Base-by-base conservation (phyloP, 2,329 filamentous ascomycete species). In the Colletotrichum euphorbiae region DNA sequence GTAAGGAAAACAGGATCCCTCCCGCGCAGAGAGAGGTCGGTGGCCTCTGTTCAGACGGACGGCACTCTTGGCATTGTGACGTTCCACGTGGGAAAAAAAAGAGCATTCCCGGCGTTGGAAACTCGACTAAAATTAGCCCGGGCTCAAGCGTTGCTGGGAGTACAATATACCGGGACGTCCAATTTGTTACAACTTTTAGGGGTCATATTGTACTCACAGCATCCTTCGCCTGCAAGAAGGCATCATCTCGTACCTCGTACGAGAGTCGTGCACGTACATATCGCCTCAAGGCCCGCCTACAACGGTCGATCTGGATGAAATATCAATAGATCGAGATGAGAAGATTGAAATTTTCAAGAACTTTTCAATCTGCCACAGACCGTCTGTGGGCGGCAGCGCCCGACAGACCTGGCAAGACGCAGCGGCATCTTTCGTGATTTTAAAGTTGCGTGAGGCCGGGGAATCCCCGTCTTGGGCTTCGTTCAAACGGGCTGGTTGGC, bases 381-480 rank as follows among this genome's bases (percentile, higher is more conserved):
- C 33, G 42, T 36, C 28, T 28, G 21, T 31, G 19, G 48, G 52
- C 8, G 60, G 46, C 55, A 40, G 45, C 24, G 60, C 65, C 60
- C 28, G 62, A 58, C 17, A n/a, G 21, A 55, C 7, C 48, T 13
- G 40, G 65, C 24, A 46, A 65, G 60, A 58, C 54, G 54, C 61
- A 65, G 65, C 21, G 31, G 28, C 17, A 21, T 45, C 36, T 7
- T 31, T 43, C 21, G 54, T 31, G 46, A 52, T 46, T 56, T 58
- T 48, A 40, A n/a, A n/a, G 9, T 42, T n/a, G 15, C 33, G 13
- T 33, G 33, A 42, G 24, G 43, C 61, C 40, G 54, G 65, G 63
- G 46, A 31, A 55, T 65, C 65, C 65, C 60, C 52, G 65, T 65
- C 61, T 68, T 68, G 65, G 61, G 60, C 52, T 28, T 52, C 40